Base-by-base conservation (phyloP, 73 alveolate species). In the Halteria grandinella region DNA sequence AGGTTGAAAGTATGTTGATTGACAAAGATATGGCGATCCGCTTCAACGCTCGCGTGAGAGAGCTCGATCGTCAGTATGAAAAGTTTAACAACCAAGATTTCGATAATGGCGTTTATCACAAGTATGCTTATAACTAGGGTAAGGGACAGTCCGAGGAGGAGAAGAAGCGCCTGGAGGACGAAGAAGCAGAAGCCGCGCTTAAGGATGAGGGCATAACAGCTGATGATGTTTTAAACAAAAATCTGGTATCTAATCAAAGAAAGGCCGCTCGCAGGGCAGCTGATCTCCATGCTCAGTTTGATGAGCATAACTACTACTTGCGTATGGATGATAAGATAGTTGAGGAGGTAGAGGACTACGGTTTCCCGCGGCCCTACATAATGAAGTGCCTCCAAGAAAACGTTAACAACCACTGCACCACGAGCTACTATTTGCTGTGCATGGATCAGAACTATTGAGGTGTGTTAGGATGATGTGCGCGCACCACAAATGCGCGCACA, bases 11-110 rank as follows among this genome's bases (percentile, higher is more conserved):
- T 33, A 23, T 39, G 44, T 36, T 82, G 66, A 53, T 27, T 2
- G 86, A 82, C 25, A 88, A 89, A 72, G 87, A 88, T 63, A 77
- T 83, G 63, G 71, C 79, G 20, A 79, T 92, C 34, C 77, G 88
- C 57, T 88, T 92, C 60, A 55, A 74, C 41, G 91, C 90, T 17
- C 71, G 88, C 69, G 93, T 85, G 12, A 88, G 91, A 59, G 98
- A 92, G 27, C 79, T 87, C 48, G 90, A 92, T 79, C 91, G 95
- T 58, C 58, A 85, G 72, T 92, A 92, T 75, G 98, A 92, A 79
- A 75, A 75, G 64, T 72, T 83, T 76, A 92, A 92, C 78, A 92
- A 92, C 73, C 79, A 83, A 49, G 98, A 92, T 69, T 78, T 88
- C 15, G 98, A 92, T 72, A 92, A 92, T 66, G 98, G 98, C 1